phyloP scores from a whole-genome alignment of 345 rosid genomes.

The Populus deltoides region DNA sequence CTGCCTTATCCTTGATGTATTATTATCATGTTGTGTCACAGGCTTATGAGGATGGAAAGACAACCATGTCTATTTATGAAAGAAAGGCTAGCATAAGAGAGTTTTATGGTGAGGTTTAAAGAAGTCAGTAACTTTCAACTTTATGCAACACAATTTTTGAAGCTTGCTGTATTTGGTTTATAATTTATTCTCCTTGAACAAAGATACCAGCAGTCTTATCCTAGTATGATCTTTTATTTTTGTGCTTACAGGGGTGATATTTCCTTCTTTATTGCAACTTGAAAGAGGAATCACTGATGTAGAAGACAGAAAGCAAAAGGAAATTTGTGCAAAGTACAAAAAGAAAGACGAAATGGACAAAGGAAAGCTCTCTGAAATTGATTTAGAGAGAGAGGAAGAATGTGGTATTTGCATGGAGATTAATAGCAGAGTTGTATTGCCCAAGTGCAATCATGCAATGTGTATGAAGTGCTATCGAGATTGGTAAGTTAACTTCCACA shows the following conservation, averaged over 20 bases:
- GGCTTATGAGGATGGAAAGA: slow-evolving; percentile 93
- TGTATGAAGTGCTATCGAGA: slow-evolving; percentile 28
- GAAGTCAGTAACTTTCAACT: neutral
- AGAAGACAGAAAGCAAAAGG: slow-evolving; percentile 23
- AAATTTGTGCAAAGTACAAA: slow-evolving; percentile 15
- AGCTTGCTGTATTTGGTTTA: neutral
- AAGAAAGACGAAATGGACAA: slow-evolving; percentile 18
- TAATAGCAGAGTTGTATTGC: slow-evolving; percentile 22
- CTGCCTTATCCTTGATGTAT: slow-evolving; percentile 5
- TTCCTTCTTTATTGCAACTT: slow-evolving; percentile 25
- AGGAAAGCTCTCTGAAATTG: slow-evolving; percentile 20
- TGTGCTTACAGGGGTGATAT: slow-evolving; percentile 19
- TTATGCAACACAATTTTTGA: neutral
- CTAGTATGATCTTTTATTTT: neutral
- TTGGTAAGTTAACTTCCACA: slow-evolving; percentile 5
- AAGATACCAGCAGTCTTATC: neutral
- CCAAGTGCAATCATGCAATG: slow-evolving; percentile 25
- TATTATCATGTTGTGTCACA: slow-evolving; percentile 22
- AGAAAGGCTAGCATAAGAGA: slow-evolving; percentile 82
- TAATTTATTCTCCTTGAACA: neutral
- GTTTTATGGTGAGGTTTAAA: slow-evolving; percentile 59
- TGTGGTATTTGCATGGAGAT: slow-evolving; percentile 33
- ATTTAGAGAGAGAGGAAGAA: slow-evolving; percentile 26
- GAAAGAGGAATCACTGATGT: slow-evolving; percentile 25
- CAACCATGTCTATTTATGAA: slow-evolving; percentile 78